These are phyloP conservation scores for Geum urbanum DNA, from an alignment of 306 rosid genomes.

Conservation along the genomic window DNA sequence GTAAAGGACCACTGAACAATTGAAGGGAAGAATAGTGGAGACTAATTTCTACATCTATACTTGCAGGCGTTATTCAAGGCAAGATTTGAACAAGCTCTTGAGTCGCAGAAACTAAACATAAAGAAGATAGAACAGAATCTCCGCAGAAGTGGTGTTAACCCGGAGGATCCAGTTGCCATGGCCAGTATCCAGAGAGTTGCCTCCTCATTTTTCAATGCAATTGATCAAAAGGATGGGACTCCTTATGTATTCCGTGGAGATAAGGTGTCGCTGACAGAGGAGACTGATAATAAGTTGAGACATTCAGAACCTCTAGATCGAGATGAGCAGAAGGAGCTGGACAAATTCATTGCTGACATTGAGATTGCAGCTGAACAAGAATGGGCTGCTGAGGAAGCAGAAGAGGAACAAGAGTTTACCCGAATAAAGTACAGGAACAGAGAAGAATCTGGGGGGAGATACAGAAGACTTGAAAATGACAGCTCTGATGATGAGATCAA, in stretches of 20 bases:
- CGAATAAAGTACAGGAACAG: constrained; percentile 71
- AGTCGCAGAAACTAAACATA: constrained; percentile 89
- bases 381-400: constrained; percentile 86
- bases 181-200: constrained; percentile 97
- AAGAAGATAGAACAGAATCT: constrained; percentile 91
- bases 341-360: constrained; percentile 83
- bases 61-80: constrained; percentile 96
- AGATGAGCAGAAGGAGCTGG: constrained; percentile 85
- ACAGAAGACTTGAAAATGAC: constrained; percentile 49
- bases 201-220: constrained; percentile 91
- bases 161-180: constrained; percentile 94
- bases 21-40: not conserved
- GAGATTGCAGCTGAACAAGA: constrained; percentile 96
- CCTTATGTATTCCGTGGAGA: constrained; percentile 77
- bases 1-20: not conserved
- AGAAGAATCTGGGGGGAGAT: constrained; percentile 78
- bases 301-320: constrained; percentile 53
- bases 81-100: constrained; percentile 98
- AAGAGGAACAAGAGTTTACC: constrained; percentile 73
- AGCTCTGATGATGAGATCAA: constrained; percentile 36
- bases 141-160: constrained; percentile 84
- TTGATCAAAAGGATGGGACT: constrained; percentile 81
- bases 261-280: constrained; percentile 39
- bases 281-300: constrained; percentile 36
- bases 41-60: constrained; percentile 8